A percentile compares a stretch with the other conserved stretches of the same genome.
Evolutionary conservation across 1,139 yeast genomes (phyloP).

Genomic region (Petasospora fabianii): DNA sequence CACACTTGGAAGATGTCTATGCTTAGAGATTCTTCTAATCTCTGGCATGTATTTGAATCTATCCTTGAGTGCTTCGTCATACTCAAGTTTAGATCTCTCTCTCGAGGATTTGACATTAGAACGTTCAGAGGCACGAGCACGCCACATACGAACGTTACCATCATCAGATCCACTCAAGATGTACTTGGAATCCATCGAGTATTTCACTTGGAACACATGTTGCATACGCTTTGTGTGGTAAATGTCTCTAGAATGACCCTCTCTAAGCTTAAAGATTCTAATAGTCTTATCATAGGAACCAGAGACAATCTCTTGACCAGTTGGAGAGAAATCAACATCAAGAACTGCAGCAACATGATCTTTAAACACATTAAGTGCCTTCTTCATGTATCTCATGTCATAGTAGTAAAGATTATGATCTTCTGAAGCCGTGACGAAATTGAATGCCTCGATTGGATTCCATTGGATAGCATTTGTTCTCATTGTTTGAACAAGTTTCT

Average conservation of each 20-base stretch:
- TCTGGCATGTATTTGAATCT: conserved; percentile 97
- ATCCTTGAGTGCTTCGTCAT: conserved; percentile 87
- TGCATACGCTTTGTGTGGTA: conserved; percentile 99
- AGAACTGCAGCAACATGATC: conserved; percentile 96
- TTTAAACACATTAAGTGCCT: conserved; percentile 79
- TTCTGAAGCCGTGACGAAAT: conserved; percentile 88
- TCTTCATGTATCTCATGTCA: conserved; percentile 89
- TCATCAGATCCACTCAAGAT: conserved; percentile 92
- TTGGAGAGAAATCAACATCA: conserved; percentile 93
- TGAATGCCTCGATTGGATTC: conserved; percentile 98
- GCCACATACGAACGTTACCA: conserved; percentile 92
- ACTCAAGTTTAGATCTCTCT: conserved; percentile 80
- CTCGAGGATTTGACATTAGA: conserved; percentile 76
- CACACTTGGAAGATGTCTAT: conserved; percentile 84
- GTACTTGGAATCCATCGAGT: conserved; percentile 84
- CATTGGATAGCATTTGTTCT: conserved; percentile 85
- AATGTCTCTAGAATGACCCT: conserved; percentile 92
- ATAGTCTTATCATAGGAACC: conserved; percentile 95
- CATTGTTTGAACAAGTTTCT: conserved; percentile 78
- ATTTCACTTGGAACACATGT: conserved; percentile 79
- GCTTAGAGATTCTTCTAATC: conserved; percentile 81
- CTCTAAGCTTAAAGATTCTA: conserved; percentile 67
- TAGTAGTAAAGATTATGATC: conserved; percentile 93
- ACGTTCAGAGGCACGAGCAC: conserved; percentile 81
- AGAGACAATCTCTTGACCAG: conserved; percentile 93